A percentile compares a stretch with the other conserved stretches of the same genome.
Evolutionary conservation across 2,329 filamentous ascomycete species (phyloP).

Genomic region (Aspergillus awamori): DNA sequence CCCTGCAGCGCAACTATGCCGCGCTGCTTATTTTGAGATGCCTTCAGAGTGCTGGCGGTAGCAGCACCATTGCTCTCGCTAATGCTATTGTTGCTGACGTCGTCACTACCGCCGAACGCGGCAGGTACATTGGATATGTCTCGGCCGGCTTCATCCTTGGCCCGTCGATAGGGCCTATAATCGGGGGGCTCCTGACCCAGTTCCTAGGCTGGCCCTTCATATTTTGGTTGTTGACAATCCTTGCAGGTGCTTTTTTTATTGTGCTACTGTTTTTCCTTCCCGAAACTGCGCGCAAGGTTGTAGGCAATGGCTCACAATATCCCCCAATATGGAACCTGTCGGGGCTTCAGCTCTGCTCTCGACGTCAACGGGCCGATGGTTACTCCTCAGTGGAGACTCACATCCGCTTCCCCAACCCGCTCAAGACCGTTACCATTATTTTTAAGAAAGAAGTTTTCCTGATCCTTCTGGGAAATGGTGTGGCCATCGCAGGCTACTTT

Average conservation of each 20-base stretch:
- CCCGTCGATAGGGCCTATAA: constrained; percentile 57
- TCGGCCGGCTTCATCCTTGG: constrained; percentile 56
- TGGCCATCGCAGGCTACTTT: constrained; percentile 1
- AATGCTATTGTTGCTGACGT: constrained; percentile 45
- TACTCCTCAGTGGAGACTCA: neutral
- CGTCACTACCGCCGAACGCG: constrained; percentile 40
- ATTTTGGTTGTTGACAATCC: constrained; percentile 69
- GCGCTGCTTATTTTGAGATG: constrained; percentile 43
- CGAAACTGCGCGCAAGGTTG: constrained; percentile 10
- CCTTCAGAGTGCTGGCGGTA: constrained; percentile 44
- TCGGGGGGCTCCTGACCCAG: constrained; percentile 66
- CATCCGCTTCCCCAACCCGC: neutral
- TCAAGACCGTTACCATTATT: neutral
- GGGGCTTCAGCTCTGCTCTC: neutral
- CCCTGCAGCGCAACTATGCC: constrained; percentile 43
- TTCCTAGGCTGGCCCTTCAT: constrained; percentile 65
- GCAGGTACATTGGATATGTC: constrained; percentile 51
- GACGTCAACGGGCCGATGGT: neutral
- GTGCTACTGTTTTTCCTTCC: constrained; percentile 44
- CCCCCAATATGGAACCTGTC: constrained; percentile 1
- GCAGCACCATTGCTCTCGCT: constrained; percentile 44
- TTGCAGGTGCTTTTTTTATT: constrained; percentile 52
- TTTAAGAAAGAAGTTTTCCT: neutral
- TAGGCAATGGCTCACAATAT: constrained; percentile 12
- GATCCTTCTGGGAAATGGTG: neutral